phyloP scores from a whole-genome alignment of 1,284 basidiomycete species.

The Pyrrhoderma lamaoense region DNA sequence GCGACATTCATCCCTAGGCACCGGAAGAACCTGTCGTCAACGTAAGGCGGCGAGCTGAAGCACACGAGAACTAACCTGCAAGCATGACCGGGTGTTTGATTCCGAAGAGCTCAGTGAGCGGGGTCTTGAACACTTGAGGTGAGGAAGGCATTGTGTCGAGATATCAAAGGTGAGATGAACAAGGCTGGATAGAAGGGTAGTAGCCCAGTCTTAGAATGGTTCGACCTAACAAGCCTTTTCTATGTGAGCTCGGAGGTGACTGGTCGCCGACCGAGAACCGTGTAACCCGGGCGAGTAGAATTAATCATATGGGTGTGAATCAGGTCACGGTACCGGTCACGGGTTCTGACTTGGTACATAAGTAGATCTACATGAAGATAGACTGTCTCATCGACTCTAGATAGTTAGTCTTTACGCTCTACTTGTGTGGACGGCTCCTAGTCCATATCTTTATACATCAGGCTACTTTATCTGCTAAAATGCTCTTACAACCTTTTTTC shows the following conservation, averaged over 20 bases:
- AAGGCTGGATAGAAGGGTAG: constrained; percentile 1
- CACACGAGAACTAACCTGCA: constrained; percentile 35
- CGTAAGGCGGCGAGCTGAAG: not conserved
- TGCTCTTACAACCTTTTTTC: no score
- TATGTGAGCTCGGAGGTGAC: no score
- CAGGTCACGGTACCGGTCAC: no score
- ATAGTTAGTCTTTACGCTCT: no score
- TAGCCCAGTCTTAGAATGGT: not conserved
- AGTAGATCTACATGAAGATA: not conserved
- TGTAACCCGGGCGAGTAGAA: no score
- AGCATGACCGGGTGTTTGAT: constrained; percentile 82
- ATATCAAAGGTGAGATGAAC: not conserved
- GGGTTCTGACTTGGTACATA: not conserved
- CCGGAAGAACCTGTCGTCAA: not conserved
- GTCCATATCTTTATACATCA: no score
- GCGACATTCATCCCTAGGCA: constrained; percentile 73
- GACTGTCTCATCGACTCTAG: no score
- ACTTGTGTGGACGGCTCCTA: no score
- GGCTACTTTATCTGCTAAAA: no score
- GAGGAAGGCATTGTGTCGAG: constrained; percentile 44
- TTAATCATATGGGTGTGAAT: no score
- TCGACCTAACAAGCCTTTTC: not conserved
- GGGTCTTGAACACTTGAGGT: constrained; percentile 50
- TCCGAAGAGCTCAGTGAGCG: constrained; percentile 62
- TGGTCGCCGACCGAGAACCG: no score